phyloP scores from a whole-genome alignment of 2,329 filamentous ascomycete genomes.

The Cyclaneusma minus region DNA sequence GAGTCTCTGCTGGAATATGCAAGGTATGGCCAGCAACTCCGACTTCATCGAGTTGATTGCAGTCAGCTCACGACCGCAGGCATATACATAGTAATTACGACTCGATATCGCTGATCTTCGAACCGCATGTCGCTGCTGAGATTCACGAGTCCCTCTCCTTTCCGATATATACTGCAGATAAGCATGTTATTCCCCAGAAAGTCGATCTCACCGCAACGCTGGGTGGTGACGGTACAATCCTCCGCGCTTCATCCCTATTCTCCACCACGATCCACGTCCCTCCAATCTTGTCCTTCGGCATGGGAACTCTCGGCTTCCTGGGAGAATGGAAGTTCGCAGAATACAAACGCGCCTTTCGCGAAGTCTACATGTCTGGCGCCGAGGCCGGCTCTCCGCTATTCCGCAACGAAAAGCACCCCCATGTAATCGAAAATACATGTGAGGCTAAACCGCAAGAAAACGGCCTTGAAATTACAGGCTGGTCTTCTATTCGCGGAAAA shows the following conservation, averaged over 20 bases:
- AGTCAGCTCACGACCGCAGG: conserved; percentile 21
- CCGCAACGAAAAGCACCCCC: conserved; percentile 16
- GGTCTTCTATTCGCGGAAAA: conserved; percentile 65
- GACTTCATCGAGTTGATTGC: too few relatives aligned
- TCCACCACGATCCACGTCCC: conserved; percentile 69
- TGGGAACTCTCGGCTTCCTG: conserved; percentile 89
- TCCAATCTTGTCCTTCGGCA: conserved; percentile 86
- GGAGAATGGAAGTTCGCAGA: conserved; percentile 94
- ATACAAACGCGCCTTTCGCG: conserved; percentile 80
- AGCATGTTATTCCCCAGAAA: conserved; percentile 49
- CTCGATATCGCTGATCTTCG: conserved; percentile 67
- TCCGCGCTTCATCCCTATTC: conserved; percentile 76
- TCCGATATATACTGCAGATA: conserved; percentile 46
- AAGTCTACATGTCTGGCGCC: conserved; percentile 76
- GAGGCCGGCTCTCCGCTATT: conserved; percentile 18
- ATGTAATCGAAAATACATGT: too few relatives aligned
- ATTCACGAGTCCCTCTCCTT: conserved; percentile 58
- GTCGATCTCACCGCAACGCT: conserved; percentile 82
- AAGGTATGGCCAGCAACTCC: conserved; percentile 13
- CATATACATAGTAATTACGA: conserved; percentile 73
- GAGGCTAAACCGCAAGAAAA: conserved; percentile 2
- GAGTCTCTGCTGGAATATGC: conserved; percentile 21
- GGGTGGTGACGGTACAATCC: conserved; percentile 82
- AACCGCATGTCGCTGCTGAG: conserved; percentile 55
- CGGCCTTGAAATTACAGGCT: conserved; percentile 29